A percentile compares a stretch with the other conserved stretches of the same genome.
Conservation (phyloP, 2,329 filamentous ascomycete species). For the Fusarium floridanum region DNA sequence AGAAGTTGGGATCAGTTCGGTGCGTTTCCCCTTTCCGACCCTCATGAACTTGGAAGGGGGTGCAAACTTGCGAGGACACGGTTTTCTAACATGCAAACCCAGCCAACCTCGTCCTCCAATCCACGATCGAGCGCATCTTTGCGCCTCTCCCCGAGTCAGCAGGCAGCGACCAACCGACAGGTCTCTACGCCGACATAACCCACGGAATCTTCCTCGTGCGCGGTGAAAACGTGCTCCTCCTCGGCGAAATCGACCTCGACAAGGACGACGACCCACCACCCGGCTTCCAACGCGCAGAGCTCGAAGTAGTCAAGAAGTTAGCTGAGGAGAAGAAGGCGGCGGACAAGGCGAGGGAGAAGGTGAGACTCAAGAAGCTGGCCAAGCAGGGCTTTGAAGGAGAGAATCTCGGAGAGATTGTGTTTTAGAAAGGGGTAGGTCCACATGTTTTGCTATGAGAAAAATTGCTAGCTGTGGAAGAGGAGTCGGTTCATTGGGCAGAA, state of each 20-base stretch:
- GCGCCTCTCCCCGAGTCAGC: constrained; percentile 63
- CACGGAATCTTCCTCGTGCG: constrained; percentile 92
- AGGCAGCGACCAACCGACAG: constrained; percentile 52
- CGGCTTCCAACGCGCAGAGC: constrained; percentile 74
- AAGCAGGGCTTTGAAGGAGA: constrained; percentile 91
- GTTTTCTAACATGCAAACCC: constrained; percentile 31
- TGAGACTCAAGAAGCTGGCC: constrained; percentile 76
- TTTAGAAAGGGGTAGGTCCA: constrained; percentile 56
- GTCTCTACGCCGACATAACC: constrained; percentile 84
- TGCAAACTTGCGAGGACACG: not conserved
- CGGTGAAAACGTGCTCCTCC: constrained; percentile 95
- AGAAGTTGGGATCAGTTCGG: constrained; percentile 98
- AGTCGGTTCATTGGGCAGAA: constrained; percentile 62
- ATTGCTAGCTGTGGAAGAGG: constrained; percentile 37
- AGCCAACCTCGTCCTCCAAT: constrained; percentile 96
- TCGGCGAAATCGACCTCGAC: constrained; percentile 97
- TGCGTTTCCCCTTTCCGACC: constrained; percentile 60
- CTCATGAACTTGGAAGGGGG: not conserved
- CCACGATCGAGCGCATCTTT: constrained; percentile 91
- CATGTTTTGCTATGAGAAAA: not conserved
- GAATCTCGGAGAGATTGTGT: constrained; percentile 78
- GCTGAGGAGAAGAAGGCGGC: constrained; percentile 78
- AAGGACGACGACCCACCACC: constrained; percentile 90
- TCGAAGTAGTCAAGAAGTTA: constrained; percentile 77
- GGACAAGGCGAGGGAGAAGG: constrained; percentile 81